These are phyloP conservation scores for Chlorociboria aeruginascens DNA, from an alignment of 495 filamentous ascomycete genomes.

Conservation along the genomic window DNA sequence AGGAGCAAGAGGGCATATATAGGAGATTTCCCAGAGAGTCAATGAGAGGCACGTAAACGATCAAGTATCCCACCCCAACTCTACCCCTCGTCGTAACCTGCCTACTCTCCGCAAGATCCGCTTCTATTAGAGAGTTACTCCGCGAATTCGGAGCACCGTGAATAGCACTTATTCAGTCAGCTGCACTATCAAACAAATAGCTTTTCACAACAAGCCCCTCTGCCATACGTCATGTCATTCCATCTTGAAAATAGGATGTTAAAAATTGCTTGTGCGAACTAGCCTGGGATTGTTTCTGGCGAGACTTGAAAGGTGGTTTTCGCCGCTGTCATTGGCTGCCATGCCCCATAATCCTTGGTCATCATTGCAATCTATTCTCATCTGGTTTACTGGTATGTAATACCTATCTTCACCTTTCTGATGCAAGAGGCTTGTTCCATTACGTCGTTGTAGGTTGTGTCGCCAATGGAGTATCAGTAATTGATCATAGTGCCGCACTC, in stretches of 20 bases:
- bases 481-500: no score
- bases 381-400: constrained; percentile 59
- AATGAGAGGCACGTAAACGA: no score
- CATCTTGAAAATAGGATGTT: constrained; percentile 52
- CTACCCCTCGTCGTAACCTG: constrained; percentile 38
- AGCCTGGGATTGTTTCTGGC: constrained; percentile 40
- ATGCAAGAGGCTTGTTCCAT: constrained; percentile 48
- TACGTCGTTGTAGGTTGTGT: constrained; percentile 53
- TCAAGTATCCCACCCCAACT: constrained; percentile 50
- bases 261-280: constrained; percentile 61
- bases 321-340: constrained; percentile 4
- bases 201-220: constrained; percentile 60
- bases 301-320: constrained; percentile 46
- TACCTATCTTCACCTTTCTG: constrained; percentile 53
- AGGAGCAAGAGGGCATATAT: no score
- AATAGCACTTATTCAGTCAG: constrained; percentile 13
- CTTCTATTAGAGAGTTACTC: constrained; percentile 14
- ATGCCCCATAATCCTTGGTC: constrained; percentile 40
- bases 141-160: constrained; percentile 52
- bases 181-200: constrained; percentile 28
- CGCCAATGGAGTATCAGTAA: constrained; percentile 65
- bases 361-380: constrained; percentile 66
- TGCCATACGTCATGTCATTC: constrained; percentile 47
- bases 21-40: no score
- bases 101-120: background rate